phyloP scores from a whole-genome alignment of 306 rosid species.

The Medicago ruthenica region DNA sequence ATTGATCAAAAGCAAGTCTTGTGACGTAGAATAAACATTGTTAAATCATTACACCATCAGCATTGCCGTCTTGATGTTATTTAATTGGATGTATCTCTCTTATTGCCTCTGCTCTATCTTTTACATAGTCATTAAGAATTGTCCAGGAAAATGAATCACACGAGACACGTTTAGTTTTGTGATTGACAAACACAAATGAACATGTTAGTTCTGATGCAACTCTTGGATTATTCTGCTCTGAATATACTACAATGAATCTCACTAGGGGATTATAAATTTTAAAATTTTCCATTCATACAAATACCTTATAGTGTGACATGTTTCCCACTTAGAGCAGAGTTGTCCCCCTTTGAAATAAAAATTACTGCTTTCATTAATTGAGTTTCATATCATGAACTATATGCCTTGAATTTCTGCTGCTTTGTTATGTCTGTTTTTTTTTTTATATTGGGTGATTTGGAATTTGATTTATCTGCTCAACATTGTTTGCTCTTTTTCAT shows the following conservation, averaged over 20 bases:
- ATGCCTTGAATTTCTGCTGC: conserved; percentile 18
- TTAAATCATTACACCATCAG: too few species aligned
- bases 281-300: not conserved
- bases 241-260: conserved; percentile 12
- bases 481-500: not conserved
- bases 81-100: too few species aligned
- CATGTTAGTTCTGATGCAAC: not conserved
- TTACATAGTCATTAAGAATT: not conserved
- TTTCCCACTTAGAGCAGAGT: not conserved
- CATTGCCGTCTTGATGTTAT: too few species aligned
- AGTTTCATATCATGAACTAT: conserved; percentile 4
- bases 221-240: not conserved
- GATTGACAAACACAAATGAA: conserved; percentile 1
- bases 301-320: not conserved
- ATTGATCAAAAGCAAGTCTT: not conserved
- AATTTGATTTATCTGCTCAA: not conserved
- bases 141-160: not conserved
- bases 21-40: too few species aligned
- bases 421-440: not conserved
- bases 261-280: not conserved
- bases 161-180: too few species aligned
- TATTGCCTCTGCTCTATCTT: too few species aligned
- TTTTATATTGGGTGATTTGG: too few species aligned
- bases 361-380: conserved; percentile 7
- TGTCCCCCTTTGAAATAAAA: not conserved